A percentile compares a stretch with the other conserved stretches of the same genome.
Conservation (phyloP, 495 filamentous ascomycete genomes). For the Trichoderma parareesei region DNA sequence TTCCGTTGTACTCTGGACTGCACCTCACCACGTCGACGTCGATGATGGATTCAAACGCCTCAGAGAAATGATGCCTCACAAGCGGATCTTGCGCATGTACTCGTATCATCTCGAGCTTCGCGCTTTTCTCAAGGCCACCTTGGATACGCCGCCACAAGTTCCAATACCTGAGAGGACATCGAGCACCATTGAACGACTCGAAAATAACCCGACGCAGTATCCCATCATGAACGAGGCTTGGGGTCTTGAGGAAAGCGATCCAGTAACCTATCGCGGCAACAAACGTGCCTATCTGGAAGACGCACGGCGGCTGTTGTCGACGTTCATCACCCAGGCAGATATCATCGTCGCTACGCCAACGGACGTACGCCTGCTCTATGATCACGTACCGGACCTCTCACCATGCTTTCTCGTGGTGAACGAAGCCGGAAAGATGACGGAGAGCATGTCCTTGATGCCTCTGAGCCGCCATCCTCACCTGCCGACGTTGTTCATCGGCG, state of each 20-base stretch:
- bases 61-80: no score
- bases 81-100: no score
- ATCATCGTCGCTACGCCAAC: not conserved
- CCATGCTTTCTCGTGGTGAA: not conserved
- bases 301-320: not conserved
- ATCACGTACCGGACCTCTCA: not conserved
- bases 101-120: no score
- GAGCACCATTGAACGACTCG: no score
- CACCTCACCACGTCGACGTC: no score
- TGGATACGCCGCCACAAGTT: no score
- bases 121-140: no score
- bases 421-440: not conserved
- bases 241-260: not conserved
- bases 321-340: not conserved
- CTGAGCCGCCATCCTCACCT: not conserved
- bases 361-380: not conserved
- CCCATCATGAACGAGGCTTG: not conserved
- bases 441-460: not conserved
- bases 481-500: not conserved
- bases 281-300: not conserved
- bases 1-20: no score
- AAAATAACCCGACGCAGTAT: not conserved
- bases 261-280: not conserved
- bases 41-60: no score
- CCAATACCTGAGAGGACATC: no score